phyloP scores from a whole-genome alignment of 352 stramenopile genomes.

The Globisporangium takayamanum region DNA sequence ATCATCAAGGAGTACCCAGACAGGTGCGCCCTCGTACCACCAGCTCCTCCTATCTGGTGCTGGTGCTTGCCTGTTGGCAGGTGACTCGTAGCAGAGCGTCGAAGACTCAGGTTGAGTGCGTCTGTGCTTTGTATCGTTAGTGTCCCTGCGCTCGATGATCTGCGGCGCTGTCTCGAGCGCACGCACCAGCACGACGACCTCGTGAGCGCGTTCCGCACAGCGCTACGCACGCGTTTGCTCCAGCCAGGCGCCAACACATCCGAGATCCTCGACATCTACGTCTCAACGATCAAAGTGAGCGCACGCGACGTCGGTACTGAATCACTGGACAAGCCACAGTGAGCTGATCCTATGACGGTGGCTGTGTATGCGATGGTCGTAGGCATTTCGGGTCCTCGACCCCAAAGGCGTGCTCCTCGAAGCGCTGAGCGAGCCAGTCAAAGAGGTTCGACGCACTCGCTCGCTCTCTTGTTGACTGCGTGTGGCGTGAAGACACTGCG shows the following conservation, averaged over 20 bases:
- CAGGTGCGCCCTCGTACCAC: constrained; percentile 28
- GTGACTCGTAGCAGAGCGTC: background rate
- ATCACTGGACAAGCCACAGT: too few species aligned
- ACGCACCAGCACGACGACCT: constrained; percentile 85
- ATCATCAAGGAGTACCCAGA: constrained; percentile 97
- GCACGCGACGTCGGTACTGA: background rate
- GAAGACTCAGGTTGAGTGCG: background rate
- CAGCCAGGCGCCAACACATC: constrained; percentile 94
- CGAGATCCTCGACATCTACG: constrained; percentile 97
- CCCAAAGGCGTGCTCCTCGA: constrained; percentile 90
- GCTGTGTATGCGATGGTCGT: background rate
- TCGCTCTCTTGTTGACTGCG: background rate
- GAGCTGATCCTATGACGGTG: too few species aligned
- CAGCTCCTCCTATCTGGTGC: background rate
- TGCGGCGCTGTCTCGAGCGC: constrained; percentile 67
- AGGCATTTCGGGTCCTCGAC: constrained; percentile 92
- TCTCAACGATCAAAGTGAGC: constrained; percentile 92
- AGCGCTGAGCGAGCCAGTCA: constrained; percentile 50
- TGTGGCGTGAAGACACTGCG: background rate
- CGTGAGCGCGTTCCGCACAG: constrained; percentile 63
- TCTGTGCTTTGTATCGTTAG: constrained; percentile 14
- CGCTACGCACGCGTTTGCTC: constrained; percentile 84
- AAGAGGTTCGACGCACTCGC: constrained; percentile 35
- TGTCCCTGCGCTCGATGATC: constrained; percentile 58
- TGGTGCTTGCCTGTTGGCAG: background rate